phyloP scores from a whole-genome alignment of 208 protist genomes.

The Leishmania gerbilli region DNA sequence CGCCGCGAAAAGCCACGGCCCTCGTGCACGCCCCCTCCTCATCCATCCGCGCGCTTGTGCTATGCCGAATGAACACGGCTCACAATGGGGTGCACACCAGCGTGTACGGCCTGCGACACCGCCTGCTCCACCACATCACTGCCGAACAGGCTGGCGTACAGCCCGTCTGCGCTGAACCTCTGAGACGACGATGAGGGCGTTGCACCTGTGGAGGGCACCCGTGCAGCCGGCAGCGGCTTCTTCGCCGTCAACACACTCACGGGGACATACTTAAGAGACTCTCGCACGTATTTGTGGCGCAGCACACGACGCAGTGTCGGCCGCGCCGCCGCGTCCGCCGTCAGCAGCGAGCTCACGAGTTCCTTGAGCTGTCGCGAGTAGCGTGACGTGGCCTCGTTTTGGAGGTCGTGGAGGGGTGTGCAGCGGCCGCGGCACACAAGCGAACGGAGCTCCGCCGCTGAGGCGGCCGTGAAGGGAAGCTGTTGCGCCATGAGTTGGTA shows the following conservation, averaged over 20 bases:
- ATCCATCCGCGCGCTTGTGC: not conserved
- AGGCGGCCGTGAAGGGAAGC: conserved; percentile 52
- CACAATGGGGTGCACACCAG: conserved; percentile 17
- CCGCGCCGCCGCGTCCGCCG: conserved; percentile 45
- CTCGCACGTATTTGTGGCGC: conserved; percentile 51
- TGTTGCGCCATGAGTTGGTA: conserved; percentile 90
- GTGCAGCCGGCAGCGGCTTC: not conserved
- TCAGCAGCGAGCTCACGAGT: conserved; percentile 70
- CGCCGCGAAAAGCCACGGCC: not conserved
- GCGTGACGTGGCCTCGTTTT: not conserved
- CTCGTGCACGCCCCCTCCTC: not conserved
- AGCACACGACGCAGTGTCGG: conserved; percentile 66
- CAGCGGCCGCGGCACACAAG: conserved; percentile 22
- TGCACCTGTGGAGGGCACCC: not conserved
- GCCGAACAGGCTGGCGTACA: conserved; percentile 53
- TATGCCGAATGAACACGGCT: not conserved
- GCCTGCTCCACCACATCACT: conserved; percentile 45
- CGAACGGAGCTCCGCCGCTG: conserved; percentile 2
- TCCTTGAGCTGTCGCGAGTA: conserved; percentile 62
- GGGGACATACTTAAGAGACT: conserved; percentile 48
- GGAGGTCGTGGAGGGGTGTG: conserved; percentile 18
- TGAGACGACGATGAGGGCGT: not conserved
- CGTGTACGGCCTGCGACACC: conserved; percentile 15
- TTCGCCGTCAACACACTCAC: conserved; percentile 31
- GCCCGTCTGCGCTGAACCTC: not conserved